These are phyloP conservation scores for Venturia effusa DNA, from an alignment of 2,329 filamentous ascomycete species.

Conservation along the genomic window DNA sequence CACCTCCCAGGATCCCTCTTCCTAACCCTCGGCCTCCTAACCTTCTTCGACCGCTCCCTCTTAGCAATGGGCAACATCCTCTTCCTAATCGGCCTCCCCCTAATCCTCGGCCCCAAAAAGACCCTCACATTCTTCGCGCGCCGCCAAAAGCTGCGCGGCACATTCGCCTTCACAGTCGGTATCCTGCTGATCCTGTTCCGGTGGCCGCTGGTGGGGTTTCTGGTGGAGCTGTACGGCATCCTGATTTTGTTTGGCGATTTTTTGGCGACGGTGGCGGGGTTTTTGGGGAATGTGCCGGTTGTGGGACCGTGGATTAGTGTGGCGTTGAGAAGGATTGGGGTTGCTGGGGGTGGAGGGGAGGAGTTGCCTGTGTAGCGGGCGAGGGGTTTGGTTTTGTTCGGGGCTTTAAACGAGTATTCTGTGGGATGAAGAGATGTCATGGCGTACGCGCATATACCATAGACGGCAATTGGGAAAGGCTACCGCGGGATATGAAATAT, in stretches of 20 bases:
- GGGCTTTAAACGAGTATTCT: neutral
- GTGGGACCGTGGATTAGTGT: constrained; percentile 77
- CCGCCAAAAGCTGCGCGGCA: constrained; percentile 85
- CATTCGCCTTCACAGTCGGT: constrained; percentile 73
- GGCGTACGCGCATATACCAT: neutral
- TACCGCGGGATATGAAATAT: neutral
- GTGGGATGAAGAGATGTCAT: constrained; percentile 5
- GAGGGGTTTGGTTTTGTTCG: neutral
- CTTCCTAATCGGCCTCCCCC: constrained; percentile 90
- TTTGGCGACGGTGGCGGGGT: constrained; percentile 80
- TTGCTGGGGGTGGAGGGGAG: constrained; percentile 55
- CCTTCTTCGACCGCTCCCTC: constrained; percentile 98
- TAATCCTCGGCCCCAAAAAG: constrained; percentile 88
- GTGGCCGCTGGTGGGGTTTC: constrained; percentile 86
- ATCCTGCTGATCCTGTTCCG: constrained; percentile 76
- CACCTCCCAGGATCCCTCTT: constrained; percentile 69
- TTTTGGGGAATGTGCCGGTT: constrained; percentile 74
- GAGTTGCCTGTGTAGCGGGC: constrained; percentile 59
- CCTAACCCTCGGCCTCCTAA: constrained; percentile 81
- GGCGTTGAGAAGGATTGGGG: constrained; percentile 57
- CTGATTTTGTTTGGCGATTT: constrained; percentile 93
- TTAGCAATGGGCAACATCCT: constrained; percentile 99
- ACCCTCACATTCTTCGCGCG: constrained; percentile 91
- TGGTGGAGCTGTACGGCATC: constrained; percentile 86
- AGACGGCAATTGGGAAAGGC: neutral